Percentiles rank a stretch among this genome's conserved stretches.
These are phyloP conservation scores for Leccinum cinnamomeum DNA, from an alignment of 1,284 basidiomycete genomes.

Conservation along the genomic window DNA sequence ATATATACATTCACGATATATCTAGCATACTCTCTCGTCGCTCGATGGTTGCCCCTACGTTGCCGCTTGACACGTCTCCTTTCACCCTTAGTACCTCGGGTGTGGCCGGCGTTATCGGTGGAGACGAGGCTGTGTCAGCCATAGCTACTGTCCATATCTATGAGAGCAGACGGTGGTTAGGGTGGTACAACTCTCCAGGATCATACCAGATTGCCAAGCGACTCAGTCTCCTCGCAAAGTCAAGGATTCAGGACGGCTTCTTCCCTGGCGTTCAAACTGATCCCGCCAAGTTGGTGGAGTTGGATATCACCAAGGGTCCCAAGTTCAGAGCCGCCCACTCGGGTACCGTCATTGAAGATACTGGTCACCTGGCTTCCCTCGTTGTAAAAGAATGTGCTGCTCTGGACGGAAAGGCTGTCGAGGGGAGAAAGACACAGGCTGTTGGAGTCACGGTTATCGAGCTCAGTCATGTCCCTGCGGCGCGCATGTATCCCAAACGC, in stretches of 20 bases:
- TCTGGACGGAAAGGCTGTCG: conserved; percentile 12
- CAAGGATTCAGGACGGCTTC: conserved; percentile 31
- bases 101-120: conserved; percentile 34
- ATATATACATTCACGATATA: conserved; percentile 24
- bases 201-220: conserved; percentile 35
- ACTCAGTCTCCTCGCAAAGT: conserved; percentile 30
- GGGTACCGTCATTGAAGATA: conserved; percentile 30
- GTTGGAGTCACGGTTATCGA: conserved; percentile 30
- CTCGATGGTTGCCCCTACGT: conserved; percentile 12
- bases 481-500: conserved; percentile 21
- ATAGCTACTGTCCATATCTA: conserved; percentile 38
- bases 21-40: conserved; percentile 18
- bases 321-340: conserved; percentile 30
- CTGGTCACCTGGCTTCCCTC: conserved; percentile 29
- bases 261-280: conserved; percentile 34
- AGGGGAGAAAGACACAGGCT: conserved; percentile 27
- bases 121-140: conserved; percentile 37
- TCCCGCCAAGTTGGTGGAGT: conserved; percentile 29
- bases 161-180: conserved; percentile 30
- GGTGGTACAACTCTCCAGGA: conserved; percentile 40
- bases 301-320: conserved; percentile 32
- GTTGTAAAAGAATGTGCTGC: conserved; percentile 24
- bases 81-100: conserved; percentile 33
- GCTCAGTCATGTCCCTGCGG: conserved; percentile 18
- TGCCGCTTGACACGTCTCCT: conserved; percentile 20